Evolutionary conservation across 768 basidiomycete species (phyloP), one percentile per base, ranked within the genome.

Genomic region (Clitopilus hobsonii): DNA sequence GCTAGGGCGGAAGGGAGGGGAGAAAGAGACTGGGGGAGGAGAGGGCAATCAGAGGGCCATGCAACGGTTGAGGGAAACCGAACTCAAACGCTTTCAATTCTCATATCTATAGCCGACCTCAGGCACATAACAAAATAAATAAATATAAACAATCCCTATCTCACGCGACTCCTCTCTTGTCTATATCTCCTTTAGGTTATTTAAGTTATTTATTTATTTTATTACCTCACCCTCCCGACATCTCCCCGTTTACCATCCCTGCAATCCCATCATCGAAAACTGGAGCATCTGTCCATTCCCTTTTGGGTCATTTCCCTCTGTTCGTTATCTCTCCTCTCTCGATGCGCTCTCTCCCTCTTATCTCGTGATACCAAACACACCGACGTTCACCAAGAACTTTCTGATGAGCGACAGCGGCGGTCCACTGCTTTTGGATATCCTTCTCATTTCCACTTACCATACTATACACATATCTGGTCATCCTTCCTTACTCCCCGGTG

Each of bases 1-100:
- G 70, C 59, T 63, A 61, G 62, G 69, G 69, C 70, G 71, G 69
- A 58, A 57, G 30, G 63, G 63, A 65, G 66, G 61, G 58, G 61
- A 60, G 60, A 62, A 53, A 38, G 45, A 47, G 48, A 38, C 29
- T 26, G 23, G 55, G 38, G 25, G 41, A 51, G 27, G 53, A 51
- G 47, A 56, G 60, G 41, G 41, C 41, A 45, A 45, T 45, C 41
- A 45, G 41, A 45, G 41, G 41, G 41, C 41, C 41, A 45, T 45
- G 41, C 41, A 45, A 45, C 41, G 22, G 41, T 18, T 45, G 18
- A 45, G 22, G 41, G 41, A 45, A 45, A 20, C 41, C 41, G 22
- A 45, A 41, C n/a, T 10, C n/a, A 6, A 18, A 6, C 41, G 41
- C 41, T 45, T 45, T 23, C 41, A 45, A 45, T 36, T 36, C 32